These are phyloP conservation scores for Centrapalus pauciflorus DNA, from an alignment of 129 eudicot species.

Conservation along the genomic window DNA sequence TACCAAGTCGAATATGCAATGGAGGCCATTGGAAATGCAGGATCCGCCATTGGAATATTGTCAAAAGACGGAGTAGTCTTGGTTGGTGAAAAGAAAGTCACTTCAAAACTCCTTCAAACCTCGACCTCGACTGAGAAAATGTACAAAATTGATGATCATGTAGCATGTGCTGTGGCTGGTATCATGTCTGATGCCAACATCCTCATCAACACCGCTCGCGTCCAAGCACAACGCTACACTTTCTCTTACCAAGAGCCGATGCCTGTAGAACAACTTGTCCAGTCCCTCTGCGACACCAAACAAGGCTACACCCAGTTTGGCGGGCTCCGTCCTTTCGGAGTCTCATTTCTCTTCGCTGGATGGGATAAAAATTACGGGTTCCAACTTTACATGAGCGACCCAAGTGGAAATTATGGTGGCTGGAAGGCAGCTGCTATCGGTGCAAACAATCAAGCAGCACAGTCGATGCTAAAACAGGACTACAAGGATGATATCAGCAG, in stretches of 20 bases:
- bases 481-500: constrained; percentile 69
- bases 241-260: constrained; percentile 79
- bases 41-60: constrained; percentile 79
- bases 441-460: constrained; percentile 84
- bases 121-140: constrained; percentile 77
- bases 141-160: constrained; percentile 92
- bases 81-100: constrained; percentile 85
- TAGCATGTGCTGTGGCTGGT: constrained; percentile 92
- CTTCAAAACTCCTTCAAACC: constrained; percentile 88
- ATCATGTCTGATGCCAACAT: constrained; percentile 95
- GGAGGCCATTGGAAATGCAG: constrained; percentile 98
- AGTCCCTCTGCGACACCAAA: constrained; percentile 85
- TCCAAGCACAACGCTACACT: constrained; percentile 83
- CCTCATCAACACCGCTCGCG: constrained; percentile 81
- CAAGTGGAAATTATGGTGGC: constrained; percentile 85
- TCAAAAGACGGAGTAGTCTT: constrained; percentile 75
- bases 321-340: constrained; percentile 92
- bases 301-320: constrained; percentile 97
- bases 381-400: constrained; percentile 94
- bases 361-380: constrained; percentile 90
- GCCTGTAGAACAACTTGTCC: constrained; percentile 94
- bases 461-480: constrained; percentile 84
- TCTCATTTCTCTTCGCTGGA: constrained; percentile 81
- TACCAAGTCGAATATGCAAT: constrained; percentile 92
- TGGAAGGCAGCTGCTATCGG: constrained; percentile 93